These are phyloP conservation scores for Mortierella hygrophila DNA, from an alignment of 192 early-diverging fungal genomes.

Conservation along the genomic window DNA sequence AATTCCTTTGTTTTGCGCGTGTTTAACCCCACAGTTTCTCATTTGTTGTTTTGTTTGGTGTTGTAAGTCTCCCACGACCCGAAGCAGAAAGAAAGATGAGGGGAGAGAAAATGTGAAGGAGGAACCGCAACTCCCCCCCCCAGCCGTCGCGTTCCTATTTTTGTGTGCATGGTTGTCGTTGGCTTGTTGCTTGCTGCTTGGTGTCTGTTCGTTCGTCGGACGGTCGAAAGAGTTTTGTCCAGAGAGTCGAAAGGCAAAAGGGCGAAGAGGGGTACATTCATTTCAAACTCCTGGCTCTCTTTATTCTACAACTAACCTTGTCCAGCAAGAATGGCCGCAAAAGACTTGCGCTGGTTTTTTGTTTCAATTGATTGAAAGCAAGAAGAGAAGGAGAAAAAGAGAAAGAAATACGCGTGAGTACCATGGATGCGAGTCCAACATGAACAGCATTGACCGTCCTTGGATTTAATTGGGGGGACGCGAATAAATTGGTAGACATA, in stretches of 20 bases:
- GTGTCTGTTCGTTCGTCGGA: neutral
- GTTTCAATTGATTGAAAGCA: neutral
- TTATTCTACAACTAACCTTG: slow-evolving; percentile 26
- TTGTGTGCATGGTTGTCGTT: neutral
- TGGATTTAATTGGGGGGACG: neutral
- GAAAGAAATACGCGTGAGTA: slow-evolving; percentile 3
- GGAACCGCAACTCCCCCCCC: neutral
- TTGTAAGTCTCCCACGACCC: slow-evolving; percentile 6
- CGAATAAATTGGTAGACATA: neutral
- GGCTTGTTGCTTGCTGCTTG: neutral
- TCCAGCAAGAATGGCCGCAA: slow-evolving; percentile 40
- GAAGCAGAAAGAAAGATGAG: neutral
- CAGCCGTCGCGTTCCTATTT: neutral
- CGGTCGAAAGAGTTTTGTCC: neutral
- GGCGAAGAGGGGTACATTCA: neutral
- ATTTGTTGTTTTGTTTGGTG: neutral
- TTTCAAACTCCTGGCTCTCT: neutral
- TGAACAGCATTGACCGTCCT: neutral
- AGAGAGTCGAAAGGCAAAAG: neutral
- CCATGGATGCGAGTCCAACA: neutral
- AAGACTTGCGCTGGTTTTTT: slow-evolving; percentile 39
- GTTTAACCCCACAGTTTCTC: neutral
- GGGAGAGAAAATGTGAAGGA: neutral
- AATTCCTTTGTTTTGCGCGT: neutral
- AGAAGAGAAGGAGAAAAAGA: neutral